Base-by-base conservation (phyloP, 345 rosid genomes). In the Lumnitzera racemosa region DNA sequence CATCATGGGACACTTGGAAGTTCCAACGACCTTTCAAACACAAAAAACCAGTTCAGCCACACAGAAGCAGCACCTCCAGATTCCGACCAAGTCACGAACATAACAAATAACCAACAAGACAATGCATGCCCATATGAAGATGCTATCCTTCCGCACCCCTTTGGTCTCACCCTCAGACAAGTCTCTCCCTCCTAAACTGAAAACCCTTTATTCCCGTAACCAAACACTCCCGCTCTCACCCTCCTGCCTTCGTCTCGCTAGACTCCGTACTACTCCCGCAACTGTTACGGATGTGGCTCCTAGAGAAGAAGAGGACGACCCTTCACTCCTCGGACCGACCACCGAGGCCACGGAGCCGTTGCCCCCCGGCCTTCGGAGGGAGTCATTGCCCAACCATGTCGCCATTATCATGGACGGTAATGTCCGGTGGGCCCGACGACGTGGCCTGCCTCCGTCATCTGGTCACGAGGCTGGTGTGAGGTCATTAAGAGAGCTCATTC, bases 331-430 rank as follows among this genome's bases (percentile, higher is more conserved):
- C 54, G 25, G 74, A 57, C 11, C 4, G 11, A 7, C 31, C 48
- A 62, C 43, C 43, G 9, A 69, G 61, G 65, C 55, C n/a, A 2
- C 61, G 56, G 61, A 76, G 23, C 54, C 48, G 2, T 43, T 66
- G 16, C 96, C 95, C 63, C 72, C 51, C 12, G 89, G 77, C 20
- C 78, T 87, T 6, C 66, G n/a, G 3, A 31, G 60, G 1, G 84
- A 83, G 58, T 55, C 74, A 57, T 73, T 90, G 84, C 92, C 97
- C 52, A 78, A 74, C 49, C 95, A 90, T 55, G 95, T 90, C 52
- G 95, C 97, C 52, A 69, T 87, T 47, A 85, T 90, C 55, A 87
- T 90, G 95, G 97, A 85, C 43, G 95, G 97, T 4, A 90, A 83
- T 55, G 95, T 70, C 13, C 67, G 91, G 69, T 90, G 92, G 90